These are phyloP conservation scores for Trypanosoma mega DNA, from an alignment of 208 protist genomes.

Conservation along the genomic window DNA sequence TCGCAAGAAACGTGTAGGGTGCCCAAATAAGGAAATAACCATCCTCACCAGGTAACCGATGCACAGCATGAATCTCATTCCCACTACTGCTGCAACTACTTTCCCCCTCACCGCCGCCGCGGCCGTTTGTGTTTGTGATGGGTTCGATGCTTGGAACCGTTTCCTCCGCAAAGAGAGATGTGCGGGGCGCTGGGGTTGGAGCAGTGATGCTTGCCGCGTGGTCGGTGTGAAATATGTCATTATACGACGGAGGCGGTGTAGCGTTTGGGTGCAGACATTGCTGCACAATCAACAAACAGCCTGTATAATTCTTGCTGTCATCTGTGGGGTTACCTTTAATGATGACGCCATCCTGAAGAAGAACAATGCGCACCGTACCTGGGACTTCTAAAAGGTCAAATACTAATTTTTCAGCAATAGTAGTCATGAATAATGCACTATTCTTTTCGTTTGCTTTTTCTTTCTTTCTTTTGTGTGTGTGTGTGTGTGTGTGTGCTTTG, in stretches of 20 bases:
- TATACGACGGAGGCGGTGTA: too few species aligned
- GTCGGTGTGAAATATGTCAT: not conserved
- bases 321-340: slow-evolving; percentile 11
- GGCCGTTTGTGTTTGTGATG: not conserved
- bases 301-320: slow-evolving; percentile 13
- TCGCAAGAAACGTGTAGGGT: slow-evolving; percentile 24
- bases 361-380: not conserved
- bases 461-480: too few species aligned
- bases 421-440: not conserved
- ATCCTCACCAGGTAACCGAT: not conserved
- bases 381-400: not conserved
- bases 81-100: not conserved
- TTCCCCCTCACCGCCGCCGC: not conserved
- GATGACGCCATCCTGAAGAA: slow-evolving; percentile 20
- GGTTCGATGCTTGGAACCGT: not conserved
- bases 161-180: not conserved
- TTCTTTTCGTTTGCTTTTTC: not conserved
- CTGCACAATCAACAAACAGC: slow-evolving; percentile 14
- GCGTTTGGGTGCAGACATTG: not conserved
- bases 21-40: slow-evolving; percentile 24
- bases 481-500: too few species aligned
- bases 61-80: not conserved
- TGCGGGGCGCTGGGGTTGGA: not conserved
- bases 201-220: not conserved
- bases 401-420: not conserved